Percentiles rank a stretch among this genome's conserved stretches.
These are phyloP conservation scores for Paratinospora sagittata DNA, from an alignment of 164 flowering plant genomes.

Conservation along the genomic window DNA sequence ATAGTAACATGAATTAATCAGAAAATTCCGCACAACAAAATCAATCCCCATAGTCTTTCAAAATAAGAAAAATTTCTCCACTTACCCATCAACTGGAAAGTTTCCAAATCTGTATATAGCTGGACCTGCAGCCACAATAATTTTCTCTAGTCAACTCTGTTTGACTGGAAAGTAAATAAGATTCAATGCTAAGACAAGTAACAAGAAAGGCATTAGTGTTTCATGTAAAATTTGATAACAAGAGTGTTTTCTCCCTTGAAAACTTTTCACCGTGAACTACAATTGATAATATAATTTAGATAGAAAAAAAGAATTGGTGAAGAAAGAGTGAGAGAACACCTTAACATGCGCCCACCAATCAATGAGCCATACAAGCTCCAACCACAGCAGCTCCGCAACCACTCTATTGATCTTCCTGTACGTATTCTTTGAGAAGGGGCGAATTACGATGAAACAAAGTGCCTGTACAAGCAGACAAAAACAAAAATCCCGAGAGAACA, in stretches of 20 bases:
- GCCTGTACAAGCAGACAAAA: constrained; percentile 41
- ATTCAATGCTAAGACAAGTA: background rate
- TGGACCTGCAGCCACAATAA: constrained; percentile 53
- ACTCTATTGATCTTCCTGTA: constrained; percentile 76
- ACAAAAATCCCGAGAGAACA: background rate
- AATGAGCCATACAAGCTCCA: constrained; percentile 83
- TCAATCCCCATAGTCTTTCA: background rate
- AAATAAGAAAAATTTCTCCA: background rate
- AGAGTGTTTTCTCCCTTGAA: no score
- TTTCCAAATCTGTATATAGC: constrained; percentile 65
- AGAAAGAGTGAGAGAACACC: constrained; percentile 32
- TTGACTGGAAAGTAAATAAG: background rate
- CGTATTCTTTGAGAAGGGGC: constrained; percentile 64
- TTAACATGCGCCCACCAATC: constrained; percentile 98
- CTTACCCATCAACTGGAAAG: constrained; percentile 73
- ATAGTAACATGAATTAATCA: background rate
- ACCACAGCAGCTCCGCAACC: constrained; percentile 82
- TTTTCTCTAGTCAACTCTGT: background rate
- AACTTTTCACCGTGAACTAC: no score
- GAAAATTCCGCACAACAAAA: background rate
- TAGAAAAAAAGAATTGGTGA: background rate
- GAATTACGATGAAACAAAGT: constrained; percentile 46
- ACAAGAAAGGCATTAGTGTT: background rate
- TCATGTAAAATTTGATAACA: no score
- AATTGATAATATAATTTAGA: background rate